Conservation (phyloP, 2,329 filamentous ascomycete species). For the Neurospora crassa region DNA sequence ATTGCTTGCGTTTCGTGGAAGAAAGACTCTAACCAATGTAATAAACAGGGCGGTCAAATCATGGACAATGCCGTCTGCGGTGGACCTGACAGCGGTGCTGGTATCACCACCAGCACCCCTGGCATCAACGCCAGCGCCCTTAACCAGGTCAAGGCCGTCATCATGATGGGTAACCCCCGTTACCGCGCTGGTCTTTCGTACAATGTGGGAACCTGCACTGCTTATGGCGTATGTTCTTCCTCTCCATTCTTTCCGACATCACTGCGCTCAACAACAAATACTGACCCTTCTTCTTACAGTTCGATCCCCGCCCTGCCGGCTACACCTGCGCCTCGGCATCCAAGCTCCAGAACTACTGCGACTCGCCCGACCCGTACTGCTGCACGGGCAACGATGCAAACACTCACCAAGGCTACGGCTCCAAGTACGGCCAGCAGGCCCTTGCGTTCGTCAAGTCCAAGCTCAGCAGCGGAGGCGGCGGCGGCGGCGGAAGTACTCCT, state of each 20-base stretch:
- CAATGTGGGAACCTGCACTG: conserved; percentile 50
- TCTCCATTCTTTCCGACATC: not conserved
- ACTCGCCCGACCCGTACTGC: conserved; percentile 51
- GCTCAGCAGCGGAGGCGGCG: conserved; percentile 6
- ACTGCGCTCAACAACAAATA: not conserved
- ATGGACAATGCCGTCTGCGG: conserved; percentile 54
- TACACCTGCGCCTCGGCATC: conserved; percentile 42
- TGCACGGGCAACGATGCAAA: conserved; percentile 46
- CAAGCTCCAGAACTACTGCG: conserved; percentile 52
- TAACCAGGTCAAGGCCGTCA: conserved; percentile 46
- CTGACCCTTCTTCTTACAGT: conserved; percentile 26
- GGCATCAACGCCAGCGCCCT: conserved; percentile 36
- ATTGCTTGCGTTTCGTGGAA: not conserved
- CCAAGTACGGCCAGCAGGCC: conserved; percentile 44
- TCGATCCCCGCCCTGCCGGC: conserved; percentile 43
- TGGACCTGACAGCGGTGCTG: conserved; percentile 38
- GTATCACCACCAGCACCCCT: conserved; percentile 33
- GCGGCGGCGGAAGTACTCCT: not conserved
- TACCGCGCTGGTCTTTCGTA: conserved; percentile 45
- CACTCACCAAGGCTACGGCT: conserved; percentile 47
- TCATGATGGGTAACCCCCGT: conserved; percentile 54
- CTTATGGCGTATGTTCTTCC: conserved; percentile 42
- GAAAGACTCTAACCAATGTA: conserved; percentile 1
- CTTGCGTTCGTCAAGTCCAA: conserved; percentile 43
- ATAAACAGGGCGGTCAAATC: conserved; percentile 46